Conservation (phyloP, 2,329 filamentous ascomycete species). For the Thielaviopsis populi region DNA sequence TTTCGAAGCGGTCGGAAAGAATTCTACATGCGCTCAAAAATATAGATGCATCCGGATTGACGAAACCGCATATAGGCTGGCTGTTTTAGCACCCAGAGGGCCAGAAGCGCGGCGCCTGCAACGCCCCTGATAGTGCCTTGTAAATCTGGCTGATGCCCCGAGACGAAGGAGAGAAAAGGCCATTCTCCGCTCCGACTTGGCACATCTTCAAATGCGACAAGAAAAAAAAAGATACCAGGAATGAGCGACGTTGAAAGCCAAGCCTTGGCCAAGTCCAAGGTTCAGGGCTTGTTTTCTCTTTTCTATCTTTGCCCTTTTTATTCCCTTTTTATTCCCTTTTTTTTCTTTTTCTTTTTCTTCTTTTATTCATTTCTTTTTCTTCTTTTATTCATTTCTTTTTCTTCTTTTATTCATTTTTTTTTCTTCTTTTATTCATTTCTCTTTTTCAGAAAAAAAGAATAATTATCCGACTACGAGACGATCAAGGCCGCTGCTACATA, state of each 20-base stretch:
- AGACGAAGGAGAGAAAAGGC: neutral
- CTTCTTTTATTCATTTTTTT: too few relatives aligned
- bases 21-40: neutral
- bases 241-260: neutral
- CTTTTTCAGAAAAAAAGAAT: neutral
- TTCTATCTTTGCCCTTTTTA: too few relatives aligned
- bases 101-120: neutral
- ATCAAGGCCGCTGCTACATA: too few relatives aligned
- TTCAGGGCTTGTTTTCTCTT: slow-evolving; percentile 1
- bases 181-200: neutral
- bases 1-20: neutral
- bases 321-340: too few relatives aligned
- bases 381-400: too few relatives aligned
- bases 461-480: neutral
- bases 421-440: neutral
- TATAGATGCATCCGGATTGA: neutral
- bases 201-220: neutral
- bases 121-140: neutral
- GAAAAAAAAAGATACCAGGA: neutral
- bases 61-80: neutral
- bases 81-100: neutral
- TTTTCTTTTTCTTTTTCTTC: too few relatives aligned
- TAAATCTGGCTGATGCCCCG: neutral
- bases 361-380: too few relatives aligned
- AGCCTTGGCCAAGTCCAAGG: slow-evolving; percentile 1